phyloP scores from a whole-genome alignment of 2,329 filamentous ascomycete genomes.

The Lecanosticta acicola region DNA sequence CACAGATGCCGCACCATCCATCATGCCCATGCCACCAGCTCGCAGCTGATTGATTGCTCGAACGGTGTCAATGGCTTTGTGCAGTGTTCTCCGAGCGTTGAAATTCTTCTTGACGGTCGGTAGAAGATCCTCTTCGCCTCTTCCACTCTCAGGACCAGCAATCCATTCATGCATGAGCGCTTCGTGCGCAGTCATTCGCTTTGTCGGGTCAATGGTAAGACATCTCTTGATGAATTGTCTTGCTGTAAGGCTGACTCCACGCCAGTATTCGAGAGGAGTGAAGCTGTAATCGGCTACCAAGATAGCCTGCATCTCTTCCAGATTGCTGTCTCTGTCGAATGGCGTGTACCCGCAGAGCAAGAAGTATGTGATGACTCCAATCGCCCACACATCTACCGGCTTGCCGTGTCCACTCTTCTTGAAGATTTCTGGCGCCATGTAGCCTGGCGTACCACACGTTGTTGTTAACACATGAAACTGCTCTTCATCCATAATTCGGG shows the following conservation, averaged over 20 bases:
- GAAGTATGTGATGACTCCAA: constrained; percentile 98
- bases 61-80: constrained; percentile 64
- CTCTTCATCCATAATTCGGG: constrained; percentile 97
- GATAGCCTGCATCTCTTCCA: constrained; percentile 99
- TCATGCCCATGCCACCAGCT: constrained; percentile 54
- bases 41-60: constrained; percentile 62
- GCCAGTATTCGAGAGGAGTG: constrained; percentile 92
- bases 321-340: constrained; percentile 93
- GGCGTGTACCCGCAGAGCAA: constrained; percentile 95
- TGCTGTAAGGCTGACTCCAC: constrained; percentile 74
- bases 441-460: constrained; percentile 94
- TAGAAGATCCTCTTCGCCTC: constrained; percentile 50
- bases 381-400: constrained; percentile 96
- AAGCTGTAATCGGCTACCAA: constrained; percentile 94
- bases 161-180: constrained; percentile 62
- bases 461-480: constrained; percentile 97
- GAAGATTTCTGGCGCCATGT: constrained; percentile 99
- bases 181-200: constrained; percentile 86
- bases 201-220: constrained; percentile 79
- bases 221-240: constrained; percentile 91
- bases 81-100: constrained; percentile 59
- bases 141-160: constrained; percentile 48
- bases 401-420: constrained; percentile 98
- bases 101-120: constrained; percentile 66
- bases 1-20: constrained; percentile 55